These are phyloP conservation scores for Nannochloris sp. DNA, from an alignment of 139 green algal genomes.

Conservation along the genomic window DNA sequence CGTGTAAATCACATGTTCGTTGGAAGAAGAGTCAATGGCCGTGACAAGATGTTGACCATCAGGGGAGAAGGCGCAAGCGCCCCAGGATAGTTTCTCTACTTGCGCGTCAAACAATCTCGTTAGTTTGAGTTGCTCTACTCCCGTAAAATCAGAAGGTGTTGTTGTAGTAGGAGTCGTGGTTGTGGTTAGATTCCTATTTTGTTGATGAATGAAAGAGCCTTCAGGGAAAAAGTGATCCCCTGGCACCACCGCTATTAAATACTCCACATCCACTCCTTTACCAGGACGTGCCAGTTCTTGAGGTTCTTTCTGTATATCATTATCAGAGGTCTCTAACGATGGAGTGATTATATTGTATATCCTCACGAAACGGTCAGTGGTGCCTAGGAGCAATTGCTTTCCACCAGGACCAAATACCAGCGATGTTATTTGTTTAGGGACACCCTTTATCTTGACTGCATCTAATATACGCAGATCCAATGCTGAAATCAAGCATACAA, in stretches of 20 bases:
- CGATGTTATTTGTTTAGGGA: slow-evolving; percentile 30
- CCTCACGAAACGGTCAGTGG: slow-evolving; percentile 55
- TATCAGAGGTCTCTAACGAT: no score
- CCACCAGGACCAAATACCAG: slow-evolving; percentile 60
- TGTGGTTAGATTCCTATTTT: no score
- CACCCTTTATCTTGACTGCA: background rate
- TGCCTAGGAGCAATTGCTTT: slow-evolving; percentile 58
- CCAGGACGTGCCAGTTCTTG: no score
- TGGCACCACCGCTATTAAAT: no score
- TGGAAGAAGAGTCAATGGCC: background rate
- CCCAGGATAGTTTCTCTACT: background rate
- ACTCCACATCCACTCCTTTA: no score
- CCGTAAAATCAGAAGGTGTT: no score
- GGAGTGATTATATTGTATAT: slow-evolving; percentile 55
- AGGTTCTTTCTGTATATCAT: no score
- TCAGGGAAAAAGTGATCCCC: no score
- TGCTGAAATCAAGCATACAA: background rate
- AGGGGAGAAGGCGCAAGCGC: slow-evolving; percentile 6
- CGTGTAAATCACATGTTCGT: slow-evolving; percentile 5
- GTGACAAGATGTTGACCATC: background rate
- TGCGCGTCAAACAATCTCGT: background rate
- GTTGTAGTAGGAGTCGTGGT: no score
- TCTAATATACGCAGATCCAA: background rate
- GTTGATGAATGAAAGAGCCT: no score
- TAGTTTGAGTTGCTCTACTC: no score